phyloP scores from a whole-genome alignment of 305 asterid species.

The Plantago lanceolata region DNA sequence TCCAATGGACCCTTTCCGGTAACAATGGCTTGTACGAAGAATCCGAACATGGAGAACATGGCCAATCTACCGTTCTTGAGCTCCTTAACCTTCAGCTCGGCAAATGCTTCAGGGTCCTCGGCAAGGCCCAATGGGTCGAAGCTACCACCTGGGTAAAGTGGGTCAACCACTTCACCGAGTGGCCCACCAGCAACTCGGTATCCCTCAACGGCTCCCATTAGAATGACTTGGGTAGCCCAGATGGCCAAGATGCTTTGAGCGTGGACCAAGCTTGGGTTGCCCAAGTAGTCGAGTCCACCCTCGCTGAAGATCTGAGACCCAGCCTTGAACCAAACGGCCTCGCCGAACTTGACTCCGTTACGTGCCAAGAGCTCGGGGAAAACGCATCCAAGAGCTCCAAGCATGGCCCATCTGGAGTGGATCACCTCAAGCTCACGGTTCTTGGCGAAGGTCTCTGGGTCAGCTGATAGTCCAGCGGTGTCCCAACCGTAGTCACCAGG shows the following conservation, averaged over 20 bases:
- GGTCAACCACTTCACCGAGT: constrained; percentile 43
- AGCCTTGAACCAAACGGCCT: constrained; percentile 54
- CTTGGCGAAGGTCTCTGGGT: constrained; percentile 45
- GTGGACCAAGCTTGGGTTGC: constrained; percentile 47
- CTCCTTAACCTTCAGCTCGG: constrained; percentile 47
- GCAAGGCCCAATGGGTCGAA: constrained; percentile 54
- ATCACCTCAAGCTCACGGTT: constrained; percentile 47
- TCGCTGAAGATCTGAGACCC: constrained; percentile 45
- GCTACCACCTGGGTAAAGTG: constrained; percentile 48
- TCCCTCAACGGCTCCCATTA: constrained; percentile 54
- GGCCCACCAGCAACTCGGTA: constrained; percentile 50
- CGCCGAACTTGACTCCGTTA: constrained; percentile 46
- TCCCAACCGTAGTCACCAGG: constrained; percentile 52
- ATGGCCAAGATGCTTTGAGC: constrained; percentile 55
- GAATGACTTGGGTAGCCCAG: constrained; percentile 42
- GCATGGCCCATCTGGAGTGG: constrained; percentile 55
- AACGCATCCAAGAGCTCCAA: constrained; percentile 44
- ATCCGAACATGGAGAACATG: constrained; percentile 49
- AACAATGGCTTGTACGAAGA: constrained; percentile 51
- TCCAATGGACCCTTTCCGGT: constrained; percentile 51
- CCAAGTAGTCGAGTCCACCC: constrained; percentile 48
- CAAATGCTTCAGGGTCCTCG: constrained; percentile 50
- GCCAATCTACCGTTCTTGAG: constrained; percentile 43
- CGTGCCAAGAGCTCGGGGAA: constrained; percentile 48
- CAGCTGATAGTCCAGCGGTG: constrained; percentile 47